phyloP scores from a whole-genome alignment of 1,284 basidiomycete species.

The Malassezia obtusa region DNA sequence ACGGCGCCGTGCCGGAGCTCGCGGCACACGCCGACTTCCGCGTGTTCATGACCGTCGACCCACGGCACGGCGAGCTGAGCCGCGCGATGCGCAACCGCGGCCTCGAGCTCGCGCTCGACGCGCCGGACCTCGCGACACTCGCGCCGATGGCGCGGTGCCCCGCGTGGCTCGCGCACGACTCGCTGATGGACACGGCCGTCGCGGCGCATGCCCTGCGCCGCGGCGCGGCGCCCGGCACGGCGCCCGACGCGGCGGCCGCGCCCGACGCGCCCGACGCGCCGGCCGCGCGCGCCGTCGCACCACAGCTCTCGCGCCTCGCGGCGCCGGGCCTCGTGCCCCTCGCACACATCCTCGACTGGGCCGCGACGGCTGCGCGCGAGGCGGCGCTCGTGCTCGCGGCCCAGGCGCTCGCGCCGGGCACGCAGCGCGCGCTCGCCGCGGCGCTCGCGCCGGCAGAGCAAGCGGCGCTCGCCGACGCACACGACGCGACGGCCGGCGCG shows the following conservation, averaged over 20 bases:
- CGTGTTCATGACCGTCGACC: conserved; percentile 87
- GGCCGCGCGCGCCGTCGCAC: background rate
- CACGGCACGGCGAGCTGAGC: conserved; percentile 82
- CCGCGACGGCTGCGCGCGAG: background rate
- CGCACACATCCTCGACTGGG: background rate
- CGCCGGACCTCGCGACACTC: background rate
- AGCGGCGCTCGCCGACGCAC: background rate
- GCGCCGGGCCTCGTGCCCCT: background rate
- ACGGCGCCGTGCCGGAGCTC: conserved; percentile 65
- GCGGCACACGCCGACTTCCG: conserved; percentile 79
- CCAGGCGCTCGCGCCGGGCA: background rate
- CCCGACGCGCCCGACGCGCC: background rate
- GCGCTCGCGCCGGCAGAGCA: background rate
- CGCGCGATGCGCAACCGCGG: conserved; percentile 98
- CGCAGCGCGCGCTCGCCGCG: background rate
- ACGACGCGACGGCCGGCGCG: background rate
- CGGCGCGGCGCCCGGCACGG: background rate
- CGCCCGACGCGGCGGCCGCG: background rate
- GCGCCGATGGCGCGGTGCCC: conserved; percentile 7
- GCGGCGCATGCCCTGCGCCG: conserved; percentile 5
- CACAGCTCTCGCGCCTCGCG: background rate
- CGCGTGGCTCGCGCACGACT: background rate
- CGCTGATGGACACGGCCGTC: conserved; percentile 5
- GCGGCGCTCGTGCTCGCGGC: background rate
- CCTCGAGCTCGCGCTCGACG: conserved; percentile 60